Conservation (phyloP, 169 alveolate species). For the Cryptosporidium xiaoi region DNA sequence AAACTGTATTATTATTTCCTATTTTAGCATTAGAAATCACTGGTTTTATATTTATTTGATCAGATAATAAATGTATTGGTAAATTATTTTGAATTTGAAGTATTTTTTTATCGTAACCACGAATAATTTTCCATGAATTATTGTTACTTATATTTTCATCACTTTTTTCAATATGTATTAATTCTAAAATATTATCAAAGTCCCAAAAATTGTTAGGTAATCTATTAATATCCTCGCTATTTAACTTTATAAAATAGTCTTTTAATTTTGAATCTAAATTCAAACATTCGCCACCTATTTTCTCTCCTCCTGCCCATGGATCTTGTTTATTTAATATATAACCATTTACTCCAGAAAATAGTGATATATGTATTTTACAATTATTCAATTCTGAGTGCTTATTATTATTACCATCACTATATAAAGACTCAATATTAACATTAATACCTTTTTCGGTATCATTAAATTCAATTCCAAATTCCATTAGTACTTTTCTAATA, state of each 20-base stretch:
- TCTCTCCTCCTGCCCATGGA: conserved; percentile 68
- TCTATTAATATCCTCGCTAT: conserved; percentile 22
- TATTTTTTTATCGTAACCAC: conserved; percentile 14
- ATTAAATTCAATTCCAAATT: not conserved
- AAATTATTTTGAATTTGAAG: conserved; percentile 10
- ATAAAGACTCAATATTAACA: not conserved
- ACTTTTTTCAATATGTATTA: conserved; percentile 6
- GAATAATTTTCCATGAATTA: conserved; percentile 29
- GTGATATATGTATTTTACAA: conserved; percentile 6
- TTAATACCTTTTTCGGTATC: conserved; percentile 32
- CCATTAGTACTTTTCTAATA: not conserved
- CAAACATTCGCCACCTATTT: conserved; percentile 3
- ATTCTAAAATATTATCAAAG: conserved; percentile 12
- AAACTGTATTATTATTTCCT: not conserved
- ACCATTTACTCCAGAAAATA: conserved; percentile 64
- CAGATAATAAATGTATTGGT: conserved; percentile 2
- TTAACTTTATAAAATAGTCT: conserved; percentile 10
- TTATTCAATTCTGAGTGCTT: not conserved
- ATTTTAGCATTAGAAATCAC: not conserved
- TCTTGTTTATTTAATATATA: not conserved
- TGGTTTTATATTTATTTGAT: not conserved
- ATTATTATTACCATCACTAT: not conserved
- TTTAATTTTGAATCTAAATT: conserved; percentile 7
- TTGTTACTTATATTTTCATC: not conserved
- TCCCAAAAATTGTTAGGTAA: conserved; percentile 37